Base-by-base conservation (phyloP, 1,139 yeast genomes). In the Diutina rugosa region DNA sequence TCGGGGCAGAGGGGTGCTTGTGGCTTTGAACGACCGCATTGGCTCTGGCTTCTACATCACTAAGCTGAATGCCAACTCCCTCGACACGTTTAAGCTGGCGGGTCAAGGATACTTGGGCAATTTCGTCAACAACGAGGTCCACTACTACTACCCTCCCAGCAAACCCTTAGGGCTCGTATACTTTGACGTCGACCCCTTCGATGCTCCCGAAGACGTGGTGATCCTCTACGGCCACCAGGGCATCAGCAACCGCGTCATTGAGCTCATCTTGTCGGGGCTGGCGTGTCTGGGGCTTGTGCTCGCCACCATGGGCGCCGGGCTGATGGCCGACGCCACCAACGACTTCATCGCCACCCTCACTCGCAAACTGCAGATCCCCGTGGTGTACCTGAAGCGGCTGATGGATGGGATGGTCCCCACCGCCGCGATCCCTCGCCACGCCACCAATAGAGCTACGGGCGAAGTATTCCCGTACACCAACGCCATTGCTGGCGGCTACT, bases 251-350 rank as follows among this genome's bases (percentile, higher is more conserved):
- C 70, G 72, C 54, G 60, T 83, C 16, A 69, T 84, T 10, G 73
- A 73, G 49, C 61, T 81, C 26, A 73, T 79, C 0, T 65, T 77
- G 16, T 72, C 74, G 46, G 70, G 73, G 21, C 69, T 80, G 62
- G 71, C 70, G 7, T 72, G 75, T 4, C 69, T 73, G 59, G 90
- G 89, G 2, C 65, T 84, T 28, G 81, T 84, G 0, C 69, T 84
- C 55, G 90, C 89, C 0, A 81, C 87, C 4, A 80, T 84, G 79
- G 90, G 90, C 46, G 87, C 89, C 0, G 90, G 90, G 0, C 80
- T 87, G 1, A 69, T 84, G 69, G 74, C 82, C 32, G 79, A 76
- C 14, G 67, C 64, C 16, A 80, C 85, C 2, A 81, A 80, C 61
- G 70, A 73, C 53, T 69, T 68, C 18, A 59, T 78, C 54, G 64